phyloP scores from a whole-genome alignment of 2,329 filamentous ascomycete genomes.

The Fusarium redolens region DNA sequence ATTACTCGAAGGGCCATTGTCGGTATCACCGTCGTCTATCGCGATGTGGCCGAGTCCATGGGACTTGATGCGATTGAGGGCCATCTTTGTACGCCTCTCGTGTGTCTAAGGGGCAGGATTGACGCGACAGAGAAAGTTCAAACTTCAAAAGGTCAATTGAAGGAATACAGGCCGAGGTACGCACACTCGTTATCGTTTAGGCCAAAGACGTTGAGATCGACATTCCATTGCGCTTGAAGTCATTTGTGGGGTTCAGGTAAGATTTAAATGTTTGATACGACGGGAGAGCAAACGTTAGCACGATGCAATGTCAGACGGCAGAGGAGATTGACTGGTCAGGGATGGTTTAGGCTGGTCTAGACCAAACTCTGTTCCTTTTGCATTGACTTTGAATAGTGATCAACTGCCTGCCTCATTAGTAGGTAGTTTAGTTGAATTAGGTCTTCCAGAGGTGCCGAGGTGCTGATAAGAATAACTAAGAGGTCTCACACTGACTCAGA shows the following conservation, averaged over 20 bases:
- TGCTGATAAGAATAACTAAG: neutral
- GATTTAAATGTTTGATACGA: neutral
- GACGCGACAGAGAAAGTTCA: neutral
- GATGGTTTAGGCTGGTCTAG: slow-evolving; percentile 1
- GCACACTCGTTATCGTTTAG: neutral
- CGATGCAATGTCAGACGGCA: neutral
- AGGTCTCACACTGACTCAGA: neutral
- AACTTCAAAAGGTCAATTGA: neutral
- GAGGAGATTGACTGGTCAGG: neutral
- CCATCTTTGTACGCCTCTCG: slow-evolving; percentile 29
- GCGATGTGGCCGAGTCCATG: slow-evolving; percentile 44
- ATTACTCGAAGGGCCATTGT: slow-evolving; percentile 40
- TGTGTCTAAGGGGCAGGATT: neutral
- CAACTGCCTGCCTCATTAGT: neutral
- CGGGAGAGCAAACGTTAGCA: neutral
- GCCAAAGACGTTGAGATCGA: neutral
- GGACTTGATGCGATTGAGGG: slow-evolving; percentile 45
- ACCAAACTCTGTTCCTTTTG: slow-evolving; percentile 3
- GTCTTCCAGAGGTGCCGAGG: neutral
- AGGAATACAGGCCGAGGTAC: neutral
- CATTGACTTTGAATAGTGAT: neutral
- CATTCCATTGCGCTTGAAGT: neutral
- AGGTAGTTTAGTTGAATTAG: neutral
- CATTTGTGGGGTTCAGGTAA: slow-evolving; percentile 13
- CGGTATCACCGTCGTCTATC: slow-evolving; percentile 35